Conservation (phyloP, 208 protist genomes). For the Acanthamoeba triangularis region DNA sequence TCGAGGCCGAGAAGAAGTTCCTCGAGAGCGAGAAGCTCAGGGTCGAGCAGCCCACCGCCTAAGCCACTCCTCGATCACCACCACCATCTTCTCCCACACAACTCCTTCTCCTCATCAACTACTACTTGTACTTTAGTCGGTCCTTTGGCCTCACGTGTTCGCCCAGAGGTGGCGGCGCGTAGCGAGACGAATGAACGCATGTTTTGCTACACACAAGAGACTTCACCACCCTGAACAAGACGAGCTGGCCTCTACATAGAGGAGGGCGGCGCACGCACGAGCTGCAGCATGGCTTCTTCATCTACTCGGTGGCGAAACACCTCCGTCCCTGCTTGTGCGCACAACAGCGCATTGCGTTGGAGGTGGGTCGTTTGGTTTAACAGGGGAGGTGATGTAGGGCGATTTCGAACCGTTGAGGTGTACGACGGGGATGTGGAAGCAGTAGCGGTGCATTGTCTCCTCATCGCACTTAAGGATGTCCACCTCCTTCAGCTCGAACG, state of each 20-base stretch:
- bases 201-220: too few relatives aligned
- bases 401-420: constrained; percentile 8
- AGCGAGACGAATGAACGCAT: too few relatives aligned
- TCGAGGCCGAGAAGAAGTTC: constrained; percentile 10
- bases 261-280: neutral
- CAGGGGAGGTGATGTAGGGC: too few relatives aligned
- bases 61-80: neutral
- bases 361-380: neutral
- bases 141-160: too few relatives aligned
- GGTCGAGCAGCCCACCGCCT: constrained; percentile 7
- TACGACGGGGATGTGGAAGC: constrained; percentile 33
- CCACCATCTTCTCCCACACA: too few relatives aligned
- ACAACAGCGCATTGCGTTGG: neutral
- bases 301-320: constrained; percentile 7
- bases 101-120: too few relatives aligned
- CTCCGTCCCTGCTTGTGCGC: neutral
- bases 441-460: constrained; percentile 1
- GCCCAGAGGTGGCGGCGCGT: too few relatives aligned
- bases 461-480: neutral
- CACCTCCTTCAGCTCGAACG: constrained; percentile 29
- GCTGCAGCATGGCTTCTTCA: neutral
- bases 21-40: neutral
- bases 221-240: neutral
- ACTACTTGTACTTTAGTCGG: too few relatives aligned
- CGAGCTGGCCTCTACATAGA: too few relatives aligned